A percentile compares a stretch with the other conserved stretches of the same genome.
Evolutionary conservation across 345 rosid genomes (phyloP).

Genomic region (Mangifera indica): DNA sequence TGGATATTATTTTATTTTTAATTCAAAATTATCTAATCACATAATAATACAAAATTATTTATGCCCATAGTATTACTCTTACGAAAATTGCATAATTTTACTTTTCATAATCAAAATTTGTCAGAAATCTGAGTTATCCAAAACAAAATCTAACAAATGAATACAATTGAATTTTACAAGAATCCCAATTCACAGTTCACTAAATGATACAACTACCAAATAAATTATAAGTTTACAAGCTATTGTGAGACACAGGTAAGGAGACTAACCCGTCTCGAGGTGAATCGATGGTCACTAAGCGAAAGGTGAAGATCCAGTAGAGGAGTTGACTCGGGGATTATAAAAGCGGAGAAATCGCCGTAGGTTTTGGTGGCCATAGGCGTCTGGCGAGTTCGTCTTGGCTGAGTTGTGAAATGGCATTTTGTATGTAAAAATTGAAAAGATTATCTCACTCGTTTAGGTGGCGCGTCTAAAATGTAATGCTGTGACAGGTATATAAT

Average conservation of each 20-base stretch:
- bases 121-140: too few relatives aligned
- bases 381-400: constrained; percentile 14
- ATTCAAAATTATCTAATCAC: too few relatives aligned
- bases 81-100: not conserved
- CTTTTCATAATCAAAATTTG: too few relatives aligned
- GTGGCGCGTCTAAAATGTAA: not conserved
- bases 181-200: not conserved
- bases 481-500: not conserved
- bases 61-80: too few relatives aligned
- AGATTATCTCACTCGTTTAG: not conserved
- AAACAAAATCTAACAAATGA: not conserved
- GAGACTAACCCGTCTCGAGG: not conserved
- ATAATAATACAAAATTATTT: too few relatives aligned
- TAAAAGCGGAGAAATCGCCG: constrained; percentile 15
- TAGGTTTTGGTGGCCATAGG: constrained; percentile 34
- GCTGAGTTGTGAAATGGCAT: not conserved
- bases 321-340: constrained; percentile 8
- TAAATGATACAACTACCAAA: not conserved
- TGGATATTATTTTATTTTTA: too few relatives aligned
- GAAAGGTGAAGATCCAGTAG: constrained; percentile 6
- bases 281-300: not conserved
- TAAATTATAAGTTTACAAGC: too few relatives aligned
- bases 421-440: not conserved
- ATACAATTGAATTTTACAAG: not conserved
- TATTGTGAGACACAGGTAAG: not conserved